phyloP scores from a whole-genome alignment of 768 basidiomycete species.

The Rhodotorula taiwanensis region DNA sequence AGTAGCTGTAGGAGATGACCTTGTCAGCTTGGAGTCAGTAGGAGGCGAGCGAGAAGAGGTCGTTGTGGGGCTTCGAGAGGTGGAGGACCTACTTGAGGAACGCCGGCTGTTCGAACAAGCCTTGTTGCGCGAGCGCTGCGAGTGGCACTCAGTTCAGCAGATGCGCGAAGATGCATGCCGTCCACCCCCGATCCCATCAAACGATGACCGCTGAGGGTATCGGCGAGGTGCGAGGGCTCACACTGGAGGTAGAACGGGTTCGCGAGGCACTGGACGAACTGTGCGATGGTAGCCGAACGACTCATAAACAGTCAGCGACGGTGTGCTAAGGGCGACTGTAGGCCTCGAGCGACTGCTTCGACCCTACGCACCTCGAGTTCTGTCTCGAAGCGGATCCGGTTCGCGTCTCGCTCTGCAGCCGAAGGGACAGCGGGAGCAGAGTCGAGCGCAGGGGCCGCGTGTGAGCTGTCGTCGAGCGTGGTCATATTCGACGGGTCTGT shows the following conservation, averaged over 20 bases:
- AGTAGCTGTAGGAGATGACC: slow-evolving; percentile 24
- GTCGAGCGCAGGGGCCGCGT: too few species aligned
- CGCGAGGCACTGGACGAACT: slow-evolving; percentile 38
- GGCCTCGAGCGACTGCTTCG: background rate
- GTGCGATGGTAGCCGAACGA: background rate
- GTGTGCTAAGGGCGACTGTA: too few species aligned
- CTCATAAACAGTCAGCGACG: background rate
- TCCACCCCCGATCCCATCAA: too few species aligned
- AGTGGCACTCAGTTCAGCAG: too few species aligned
- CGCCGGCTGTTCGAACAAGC: slow-evolving; percentile 24
- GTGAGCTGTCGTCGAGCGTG: too few species aligned
- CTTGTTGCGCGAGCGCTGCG: slow-evolving; percentile 37
- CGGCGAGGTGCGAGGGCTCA: background rate
- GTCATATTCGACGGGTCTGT: too few species aligned
- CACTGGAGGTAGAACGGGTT: slow-evolving; percentile 39
- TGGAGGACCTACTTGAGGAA: slow-evolving; percentile 36
- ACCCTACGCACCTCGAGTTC: slow-evolving; percentile 37
- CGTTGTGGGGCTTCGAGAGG: too few species aligned
- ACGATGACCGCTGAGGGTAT: background rate
- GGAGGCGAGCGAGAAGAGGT: background rate
- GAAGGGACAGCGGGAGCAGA: too few species aligned
- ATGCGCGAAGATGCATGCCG: too few species aligned
- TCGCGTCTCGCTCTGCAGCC: slow-evolving; percentile 11
- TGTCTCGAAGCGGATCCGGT: slow-evolving; percentile 38
- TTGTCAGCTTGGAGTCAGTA: too few species aligned